A percentile compares a stretch with the other conserved stretches of the same genome.
Conservation (phyloP, 768 basidiomycete species). For the Pulveroboletus sp. region DNA sequence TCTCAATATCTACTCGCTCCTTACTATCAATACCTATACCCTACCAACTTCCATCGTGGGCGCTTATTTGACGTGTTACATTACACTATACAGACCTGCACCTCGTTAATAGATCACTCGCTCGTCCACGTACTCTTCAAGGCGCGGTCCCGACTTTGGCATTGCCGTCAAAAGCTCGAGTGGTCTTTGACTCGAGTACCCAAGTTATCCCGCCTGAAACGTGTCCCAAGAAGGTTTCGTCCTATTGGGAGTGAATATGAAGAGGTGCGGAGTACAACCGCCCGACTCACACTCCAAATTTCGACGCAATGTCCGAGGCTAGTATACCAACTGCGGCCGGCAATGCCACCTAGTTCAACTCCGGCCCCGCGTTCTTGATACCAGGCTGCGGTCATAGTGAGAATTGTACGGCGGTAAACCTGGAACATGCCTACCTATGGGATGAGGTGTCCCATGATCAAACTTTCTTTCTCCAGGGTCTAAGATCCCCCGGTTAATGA, state of each 20-base stretch:
- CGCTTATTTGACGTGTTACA: conserved; percentile 26
- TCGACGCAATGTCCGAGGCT: conserved; percentile 74
- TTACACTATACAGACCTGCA: conserved; percentile 27
- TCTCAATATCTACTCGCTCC: conserved; percentile 8
- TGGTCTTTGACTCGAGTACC: conserved; percentile 67
- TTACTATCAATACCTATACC: conserved; percentile 13
- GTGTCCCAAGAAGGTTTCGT: conserved; percentile 65
- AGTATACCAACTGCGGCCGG: conserved; percentile 83
- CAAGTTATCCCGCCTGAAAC: conserved; percentile 72
- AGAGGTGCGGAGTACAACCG: background rate
- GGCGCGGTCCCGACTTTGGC: conserved; percentile 54
- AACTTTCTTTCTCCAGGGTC: conserved; percentile 38
- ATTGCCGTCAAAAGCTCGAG: conserved; percentile 55
- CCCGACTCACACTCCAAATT: conserved; percentile 60
- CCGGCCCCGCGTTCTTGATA: conserved; percentile 75
- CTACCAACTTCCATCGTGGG: conserved; percentile 9
- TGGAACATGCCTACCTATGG: conserved; percentile 48
- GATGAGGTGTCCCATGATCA: conserved; percentile 71
- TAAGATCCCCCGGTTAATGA: conserved; percentile 2
- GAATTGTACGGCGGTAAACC: background rate
- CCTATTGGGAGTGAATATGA: conserved; percentile 34
- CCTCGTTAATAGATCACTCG: conserved; percentile 18
- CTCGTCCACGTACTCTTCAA: conserved; percentile 7
- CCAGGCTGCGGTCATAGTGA: conserved; percentile 55
- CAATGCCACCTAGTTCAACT: conserved; percentile 40